Percentiles rank a stretch among this genome's conserved stretches.
Evolutionary conservation across 345 rosid genomes (phyloP).

Genomic region (Arabidopsis suecica): DNA sequence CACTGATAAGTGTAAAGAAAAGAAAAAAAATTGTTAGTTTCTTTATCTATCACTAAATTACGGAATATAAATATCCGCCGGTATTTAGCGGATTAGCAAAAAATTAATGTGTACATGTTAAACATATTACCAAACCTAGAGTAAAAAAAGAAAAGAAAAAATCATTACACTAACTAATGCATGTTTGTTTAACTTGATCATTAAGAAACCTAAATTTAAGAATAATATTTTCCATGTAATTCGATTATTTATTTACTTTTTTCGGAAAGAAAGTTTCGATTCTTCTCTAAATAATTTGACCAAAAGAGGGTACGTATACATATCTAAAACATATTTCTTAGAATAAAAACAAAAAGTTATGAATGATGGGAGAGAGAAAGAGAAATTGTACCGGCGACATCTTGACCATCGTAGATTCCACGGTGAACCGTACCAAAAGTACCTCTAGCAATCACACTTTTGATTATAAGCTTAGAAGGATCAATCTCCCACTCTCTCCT

Average conservation of each 20-base stretch:
- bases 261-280: background rate
- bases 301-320: background rate
- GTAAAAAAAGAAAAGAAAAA: no score
- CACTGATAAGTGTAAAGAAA: background rate
- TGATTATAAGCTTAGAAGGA: conserved; percentile 84
- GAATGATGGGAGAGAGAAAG: conserved; percentile 12
- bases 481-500: conserved; percentile 99
- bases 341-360: conserved; percentile 8
- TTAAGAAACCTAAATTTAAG: conserved; percentile 3
- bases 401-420: conserved; percentile 87
- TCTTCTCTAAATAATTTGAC: background rate
- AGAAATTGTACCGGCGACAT: conserved; percentile 80
- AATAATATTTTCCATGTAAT: background rate
- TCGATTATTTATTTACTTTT: background rate
- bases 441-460: conserved; percentile 87
- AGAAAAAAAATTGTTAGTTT: background rate
- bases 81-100: background rate
- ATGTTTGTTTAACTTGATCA: conserved; percentile 19
- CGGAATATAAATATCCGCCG: background rate
- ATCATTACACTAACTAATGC: background rate
- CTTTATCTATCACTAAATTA: background rate
- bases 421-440: conserved; percentile 97
- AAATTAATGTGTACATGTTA: background rate
- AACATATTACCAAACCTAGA: background rate
- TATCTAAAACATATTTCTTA: background rate